These are phyloP conservation scores for Candida koratica DNA, from an alignment of 805 yeast genomes.

Conservation along the genomic window DNA sequence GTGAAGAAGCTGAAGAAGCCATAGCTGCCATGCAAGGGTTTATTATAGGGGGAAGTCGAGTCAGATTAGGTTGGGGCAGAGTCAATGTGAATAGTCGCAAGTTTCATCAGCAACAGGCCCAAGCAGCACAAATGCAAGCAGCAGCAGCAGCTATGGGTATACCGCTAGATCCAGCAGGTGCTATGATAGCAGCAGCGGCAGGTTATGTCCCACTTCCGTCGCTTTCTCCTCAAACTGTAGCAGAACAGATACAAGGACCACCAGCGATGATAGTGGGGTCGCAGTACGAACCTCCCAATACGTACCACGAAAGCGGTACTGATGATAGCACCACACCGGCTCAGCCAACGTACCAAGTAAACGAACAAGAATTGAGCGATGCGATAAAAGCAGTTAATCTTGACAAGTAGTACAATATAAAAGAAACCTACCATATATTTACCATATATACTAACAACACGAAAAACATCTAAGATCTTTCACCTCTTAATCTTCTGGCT, in stretches of 20 bases:
- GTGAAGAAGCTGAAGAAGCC: conserved; percentile 82
- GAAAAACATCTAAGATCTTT: conserved; percentile 58
- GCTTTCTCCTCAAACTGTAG: conserved; percentile 1
- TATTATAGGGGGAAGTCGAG: conserved; percentile 78
- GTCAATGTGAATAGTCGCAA: conserved; percentile 32
- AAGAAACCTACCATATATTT: conserved; percentile 1
- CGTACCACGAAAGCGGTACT: too few relatives aligned
- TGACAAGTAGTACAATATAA: conserved; percentile 5
- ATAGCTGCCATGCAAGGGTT: conserved; percentile 86
- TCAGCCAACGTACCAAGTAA: too few relatives aligned
- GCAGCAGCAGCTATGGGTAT: conserved; percentile 40
- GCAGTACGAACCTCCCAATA: too few relatives aligned
- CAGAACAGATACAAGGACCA: conserved; percentile 4
- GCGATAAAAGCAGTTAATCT: conserved; percentile 9
- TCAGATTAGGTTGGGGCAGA: conserved; percentile 87
- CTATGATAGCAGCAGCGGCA: conserved; percentile 22
- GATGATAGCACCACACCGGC: too few relatives aligned
- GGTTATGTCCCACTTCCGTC: conserved; percentile 11
- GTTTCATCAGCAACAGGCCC: conserved; percentile 31
- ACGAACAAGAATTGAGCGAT: conserved; percentile 8
- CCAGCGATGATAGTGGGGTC: conserved; percentile 1
- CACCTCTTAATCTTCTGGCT: conserved; percentile 98
- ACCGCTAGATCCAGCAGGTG: conserved; percentile 34
- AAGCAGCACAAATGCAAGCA: conserved; percentile 35
- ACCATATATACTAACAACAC: conserved; percentile 3